A percentile compares a stretch with the other conserved stretches of the same genome.
phyloP scores from a whole-genome alignment of 2,329 filamentous ascomycete species.

The Elsinoe perseae region DNA sequence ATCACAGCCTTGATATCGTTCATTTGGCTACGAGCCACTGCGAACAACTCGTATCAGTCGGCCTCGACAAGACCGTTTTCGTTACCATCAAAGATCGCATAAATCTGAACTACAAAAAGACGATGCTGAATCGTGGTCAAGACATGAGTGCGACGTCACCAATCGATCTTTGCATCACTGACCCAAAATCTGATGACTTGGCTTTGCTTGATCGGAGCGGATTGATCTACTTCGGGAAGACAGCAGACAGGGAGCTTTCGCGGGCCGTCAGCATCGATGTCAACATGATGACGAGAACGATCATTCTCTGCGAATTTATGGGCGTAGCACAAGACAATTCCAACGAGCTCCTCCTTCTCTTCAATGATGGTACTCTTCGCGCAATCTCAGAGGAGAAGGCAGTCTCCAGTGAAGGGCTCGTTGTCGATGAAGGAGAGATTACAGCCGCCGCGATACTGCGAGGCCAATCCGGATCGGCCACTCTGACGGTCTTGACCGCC shows the following conservation, averaged over 20 bases:
- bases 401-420: constrained; percentile 44
- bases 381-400: constrained; percentile 8
- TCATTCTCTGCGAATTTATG: constrained; percentile 46
- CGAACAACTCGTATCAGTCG: constrained; percentile 61
- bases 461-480: not conserved
- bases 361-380: constrained; percentile 10
- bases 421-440: constrained; percentile 17
- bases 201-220: not conserved
- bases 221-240: not conserved
- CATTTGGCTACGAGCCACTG: constrained; percentile 55
- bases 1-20: constrained; percentile 61
- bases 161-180: not conserved
- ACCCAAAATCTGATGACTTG: not conserved
- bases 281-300: not conserved
- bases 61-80: constrained; percentile 59
- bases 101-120: not conserved
- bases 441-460: not conserved
- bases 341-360: constrained; percentile 28
- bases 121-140: not conserved
- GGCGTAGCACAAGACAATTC: constrained; percentile 24
- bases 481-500: not conserved
- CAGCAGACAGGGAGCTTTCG: not conserved
- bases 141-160: not conserved
- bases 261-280: not conserved
- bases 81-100: constrained; percentile 22